These are phyloP conservation scores for Lepraria neglecta DNA, from an alignment of 495 filamentous ascomycete species.

Conservation along the genomic window DNA sequence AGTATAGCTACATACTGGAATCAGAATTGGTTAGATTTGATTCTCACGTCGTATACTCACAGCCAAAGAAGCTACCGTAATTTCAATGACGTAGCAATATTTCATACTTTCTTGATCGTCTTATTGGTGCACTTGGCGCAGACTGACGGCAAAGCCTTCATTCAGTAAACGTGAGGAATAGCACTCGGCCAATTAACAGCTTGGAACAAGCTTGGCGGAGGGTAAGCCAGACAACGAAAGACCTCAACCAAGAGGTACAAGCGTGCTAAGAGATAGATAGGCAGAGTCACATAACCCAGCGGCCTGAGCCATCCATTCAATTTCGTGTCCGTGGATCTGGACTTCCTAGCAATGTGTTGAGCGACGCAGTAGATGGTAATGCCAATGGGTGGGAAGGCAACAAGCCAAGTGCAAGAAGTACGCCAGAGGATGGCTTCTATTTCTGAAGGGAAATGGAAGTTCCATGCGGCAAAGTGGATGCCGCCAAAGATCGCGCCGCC, in stretches of 20 bases:
- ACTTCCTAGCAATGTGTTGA: background rate
- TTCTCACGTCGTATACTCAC: too few species aligned
- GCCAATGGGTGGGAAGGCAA: background rate
- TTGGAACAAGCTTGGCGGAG: slow-evolving; percentile 26
- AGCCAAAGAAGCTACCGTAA: too few species aligned
- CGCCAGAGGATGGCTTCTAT: slow-evolving; percentile 21
- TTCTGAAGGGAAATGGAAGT: slow-evolving; percentile 21
- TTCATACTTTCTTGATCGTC: too few species aligned
- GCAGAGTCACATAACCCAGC: background rate
- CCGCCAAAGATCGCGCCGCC: slow-evolving; percentile 21
- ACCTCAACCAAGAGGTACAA: slow-evolving; percentile 31
- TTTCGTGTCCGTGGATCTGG: background rate
- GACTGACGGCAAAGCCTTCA: too few species aligned
- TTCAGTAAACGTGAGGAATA: slow-evolving; percentile 18
- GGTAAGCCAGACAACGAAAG: slow-evolving; percentile 27
- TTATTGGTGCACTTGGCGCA: too few species aligned
- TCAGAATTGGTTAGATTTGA: too few species aligned
- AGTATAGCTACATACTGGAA: too few species aligned
- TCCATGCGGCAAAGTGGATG: slow-evolving; percentile 23
- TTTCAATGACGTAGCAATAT: too few species aligned
- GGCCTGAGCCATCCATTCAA: slow-evolving; percentile 2
- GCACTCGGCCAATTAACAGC: slow-evolving; percentile 16
- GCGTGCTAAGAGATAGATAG: slow-evolving; percentile 25
- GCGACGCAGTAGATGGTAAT: slow-evolving; percentile 8
- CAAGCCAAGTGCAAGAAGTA: background rate